Evolutionary conservation across 1,284 basidiomycete species (phyloP).

Genomic region (Ceratobasidium papillatum): DNA sequence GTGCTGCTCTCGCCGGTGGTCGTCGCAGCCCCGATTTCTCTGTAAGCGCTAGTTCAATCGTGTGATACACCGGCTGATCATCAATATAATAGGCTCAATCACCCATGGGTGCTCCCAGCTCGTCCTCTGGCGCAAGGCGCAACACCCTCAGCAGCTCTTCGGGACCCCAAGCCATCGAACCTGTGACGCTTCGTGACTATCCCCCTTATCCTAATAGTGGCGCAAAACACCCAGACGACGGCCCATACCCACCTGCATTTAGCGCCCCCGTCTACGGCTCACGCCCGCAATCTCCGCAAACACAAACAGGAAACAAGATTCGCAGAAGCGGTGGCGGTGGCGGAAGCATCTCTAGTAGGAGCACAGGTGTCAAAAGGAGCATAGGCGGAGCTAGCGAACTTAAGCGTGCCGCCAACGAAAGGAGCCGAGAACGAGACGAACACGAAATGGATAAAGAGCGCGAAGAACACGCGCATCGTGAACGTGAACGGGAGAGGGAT

Average conservation of each 20-base stretch:
- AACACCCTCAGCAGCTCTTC: neutral
- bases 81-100: neutral
- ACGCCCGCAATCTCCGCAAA: slow-evolving; percentile 26
- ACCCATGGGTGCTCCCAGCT: neutral
- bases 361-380: slow-evolving; percentile 2
- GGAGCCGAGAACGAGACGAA: slow-evolving; percentile 26
- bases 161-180: slow-evolving; percentile 32
- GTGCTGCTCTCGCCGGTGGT: neutral
- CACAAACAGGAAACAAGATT: slow-evolving; percentile 3
- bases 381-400: slow-evolving; percentile 8
- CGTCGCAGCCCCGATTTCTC: slow-evolving; percentile 18
- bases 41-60: neutral
- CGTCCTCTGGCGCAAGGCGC: slow-evolving; percentile 18
- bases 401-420: slow-evolving; percentile 8
- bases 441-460: slow-evolving; percentile 20
- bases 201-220: neutral
- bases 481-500: slow-evolving; percentile 1
- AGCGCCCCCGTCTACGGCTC: slow-evolving; percentile 28
- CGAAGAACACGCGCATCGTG: neutral
- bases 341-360: neutral
- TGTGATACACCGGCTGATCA: neutral
- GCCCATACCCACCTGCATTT: neutral
- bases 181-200: slow-evolving; percentile 10
- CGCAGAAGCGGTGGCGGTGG: slow-evolving; percentile 23
- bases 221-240: slow-evolving; percentile 7